Conservation (phyloP, 495 filamentous ascomycete genomes). For the Chaetomium fimeti region DNA sequence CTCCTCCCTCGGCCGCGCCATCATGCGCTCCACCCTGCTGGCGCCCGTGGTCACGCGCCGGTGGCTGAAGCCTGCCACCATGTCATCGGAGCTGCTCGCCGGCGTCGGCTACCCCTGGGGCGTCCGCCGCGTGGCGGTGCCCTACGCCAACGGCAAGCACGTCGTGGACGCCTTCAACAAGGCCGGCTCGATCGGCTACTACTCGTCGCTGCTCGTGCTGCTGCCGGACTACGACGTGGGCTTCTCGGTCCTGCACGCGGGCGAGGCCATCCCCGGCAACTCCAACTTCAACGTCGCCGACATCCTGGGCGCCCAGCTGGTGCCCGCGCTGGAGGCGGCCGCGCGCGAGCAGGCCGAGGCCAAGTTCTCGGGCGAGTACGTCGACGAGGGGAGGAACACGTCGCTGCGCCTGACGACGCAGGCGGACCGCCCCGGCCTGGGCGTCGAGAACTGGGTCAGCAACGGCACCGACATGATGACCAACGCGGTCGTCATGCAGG, state of each 20-base stretch:
- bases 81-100: conserved; percentile 48
- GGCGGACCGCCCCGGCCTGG: conserved; percentile 44
- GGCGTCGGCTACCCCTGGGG: conserved; percentile 60
- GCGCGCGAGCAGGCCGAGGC: conserved; percentile 46
- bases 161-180: conserved; percentile 56
- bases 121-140: conserved; percentile 43
- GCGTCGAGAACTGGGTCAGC: conserved; percentile 48
- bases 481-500: conserved; percentile 35
- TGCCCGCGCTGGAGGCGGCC: conserved; percentile 47
- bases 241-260: conserved; percentile 39
- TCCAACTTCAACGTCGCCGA: conserved; percentile 50
- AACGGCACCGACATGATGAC: conserved; percentile 52
- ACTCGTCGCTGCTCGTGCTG: conserved; percentile 47
- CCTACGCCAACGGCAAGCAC: conserved; percentile 42
- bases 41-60: conserved; percentile 45
- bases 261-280: conserved; percentile 49
- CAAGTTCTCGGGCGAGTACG: conserved; percentile 47
- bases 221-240: conserved; percentile 54
- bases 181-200: conserved; percentile 48
- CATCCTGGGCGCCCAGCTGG: conserved; percentile 41
- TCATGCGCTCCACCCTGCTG: conserved; percentile 53
- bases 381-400: conserved; percentile 23
- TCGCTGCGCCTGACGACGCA: conserved; percentile 43
- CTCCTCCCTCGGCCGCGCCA: conserved; percentile 52
- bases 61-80: conserved; percentile 57